Percentiles rank a stretch among this genome's conserved stretches.
Conservation (phyloP, 495 filamentous ascomycete species). For the Penicillium desertorum region DNA sequence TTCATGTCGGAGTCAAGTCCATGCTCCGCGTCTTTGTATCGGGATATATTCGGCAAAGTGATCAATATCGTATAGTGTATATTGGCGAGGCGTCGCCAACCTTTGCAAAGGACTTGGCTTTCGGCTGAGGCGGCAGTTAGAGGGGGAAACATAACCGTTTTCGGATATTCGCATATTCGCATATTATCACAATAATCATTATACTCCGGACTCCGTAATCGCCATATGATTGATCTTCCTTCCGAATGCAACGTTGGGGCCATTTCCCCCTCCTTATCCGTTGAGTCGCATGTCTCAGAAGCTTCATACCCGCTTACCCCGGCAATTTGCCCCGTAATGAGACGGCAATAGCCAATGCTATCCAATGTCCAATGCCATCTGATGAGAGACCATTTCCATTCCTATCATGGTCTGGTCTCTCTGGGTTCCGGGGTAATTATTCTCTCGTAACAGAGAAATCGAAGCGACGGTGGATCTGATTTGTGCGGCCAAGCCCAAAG, state of each 20-base stretch:
- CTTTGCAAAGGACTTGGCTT: too few relatives aligned
- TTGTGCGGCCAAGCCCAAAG: slow-evolving; percentile 18
- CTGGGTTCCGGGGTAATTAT: slow-evolving; percentile 30
- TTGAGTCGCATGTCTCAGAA: slow-evolving; percentile 8
- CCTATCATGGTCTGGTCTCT: neutral
- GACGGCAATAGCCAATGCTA: slow-evolving; percentile 15
- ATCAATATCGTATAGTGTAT: too few relatives aligned
- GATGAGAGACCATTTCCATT: neutral
- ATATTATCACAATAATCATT: too few relatives aligned
- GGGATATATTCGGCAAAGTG: neutral
- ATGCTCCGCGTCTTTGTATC: slow-evolving; percentile 9
- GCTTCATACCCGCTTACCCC: slow-evolving; percentile 6
- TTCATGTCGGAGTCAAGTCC: slow-evolving; percentile 12
- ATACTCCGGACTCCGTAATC: too few relatives aligned
- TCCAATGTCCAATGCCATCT: neutral
- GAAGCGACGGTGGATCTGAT: slow-evolving; percentile 25
- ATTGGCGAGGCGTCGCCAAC: too few relatives aligned
- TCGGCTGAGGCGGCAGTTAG: too few relatives aligned
- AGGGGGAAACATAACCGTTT: too few relatives aligned
- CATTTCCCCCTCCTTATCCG: slow-evolving; percentile 11
- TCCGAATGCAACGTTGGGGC: slow-evolving; percentile 27
- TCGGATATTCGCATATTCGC: too few relatives aligned
- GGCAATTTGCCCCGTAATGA: neutral
- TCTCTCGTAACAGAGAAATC: slow-evolving; percentile 30
- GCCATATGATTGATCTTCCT: too few relatives aligned